Conservation (phyloP, 768 basidiomycete species). For the Podaxis rugospora region DNA sequence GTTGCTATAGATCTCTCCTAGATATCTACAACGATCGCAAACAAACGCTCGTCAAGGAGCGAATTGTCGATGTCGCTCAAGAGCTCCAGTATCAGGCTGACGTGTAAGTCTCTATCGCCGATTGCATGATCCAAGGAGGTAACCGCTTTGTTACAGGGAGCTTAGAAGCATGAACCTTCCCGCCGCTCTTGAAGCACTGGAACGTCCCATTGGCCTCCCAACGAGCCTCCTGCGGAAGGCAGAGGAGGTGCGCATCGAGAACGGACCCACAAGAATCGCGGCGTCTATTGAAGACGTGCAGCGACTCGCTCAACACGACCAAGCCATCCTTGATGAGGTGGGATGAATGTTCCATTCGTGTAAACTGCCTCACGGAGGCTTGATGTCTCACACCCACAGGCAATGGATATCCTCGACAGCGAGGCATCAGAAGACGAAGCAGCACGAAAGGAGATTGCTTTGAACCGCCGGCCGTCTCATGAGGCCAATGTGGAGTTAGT, state of each 20-base stretch:
- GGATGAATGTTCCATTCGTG: conserved; percentile 13
- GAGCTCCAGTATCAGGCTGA: conserved; percentile 59
- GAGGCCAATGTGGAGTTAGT: conserved; percentile 75
- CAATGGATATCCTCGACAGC: conserved; percentile 85
- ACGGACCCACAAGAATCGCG: conserved; percentile 71
- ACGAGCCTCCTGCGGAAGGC: conserved; percentile 83
- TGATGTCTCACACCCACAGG: conserved; percentile 37
- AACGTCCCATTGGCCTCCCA: conserved; percentile 83
- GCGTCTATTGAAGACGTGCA: conserved; percentile 70
- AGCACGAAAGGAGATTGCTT: conserved; percentile 43
- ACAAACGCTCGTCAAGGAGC: conserved; percentile 62
- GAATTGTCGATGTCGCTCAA: conserved; percentile 55
- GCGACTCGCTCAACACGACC: conserved; percentile 57
- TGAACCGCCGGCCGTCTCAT: conserved; percentile 63
- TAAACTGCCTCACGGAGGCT: neutral
- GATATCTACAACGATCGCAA: conserved; percentile 88
- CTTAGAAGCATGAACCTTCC: conserved; percentile 76
- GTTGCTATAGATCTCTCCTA: conserved; percentile 20
- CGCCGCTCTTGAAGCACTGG: conserved; percentile 81
- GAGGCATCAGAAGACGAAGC: conserved; percentile 86
- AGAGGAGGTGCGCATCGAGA: conserved; percentile 74
- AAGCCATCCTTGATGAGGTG: conserved; percentile 73
- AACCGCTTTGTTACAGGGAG: conserved; percentile 35
- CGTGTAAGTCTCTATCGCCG: conserved; percentile 38
- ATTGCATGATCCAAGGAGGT: neutral